phyloP scores from a whole-genome alignment of 345 rosid species.

The Zanthoxylum bungeanum region DNA sequence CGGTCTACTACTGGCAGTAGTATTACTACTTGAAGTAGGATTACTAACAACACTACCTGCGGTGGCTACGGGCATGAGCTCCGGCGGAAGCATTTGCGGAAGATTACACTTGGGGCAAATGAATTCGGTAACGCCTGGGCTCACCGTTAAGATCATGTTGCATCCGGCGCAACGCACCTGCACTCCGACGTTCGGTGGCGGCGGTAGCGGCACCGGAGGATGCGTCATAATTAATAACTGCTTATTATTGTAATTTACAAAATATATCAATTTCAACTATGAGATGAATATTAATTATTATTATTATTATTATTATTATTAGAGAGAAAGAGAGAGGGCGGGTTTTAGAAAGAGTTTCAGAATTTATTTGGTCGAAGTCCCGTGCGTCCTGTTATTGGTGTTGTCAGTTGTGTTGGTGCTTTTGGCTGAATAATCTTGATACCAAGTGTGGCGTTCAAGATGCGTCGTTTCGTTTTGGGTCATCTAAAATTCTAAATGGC shows the following conservation, averaged over 20 bases:
- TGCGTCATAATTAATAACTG: constrained; percentile 51
- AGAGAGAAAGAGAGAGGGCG: background rate
- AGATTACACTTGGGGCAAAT: constrained; percentile 81
- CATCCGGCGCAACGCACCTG: constrained; percentile 98
- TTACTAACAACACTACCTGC: background rate
- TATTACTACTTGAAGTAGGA: background rate
- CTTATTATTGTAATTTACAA: background rate
- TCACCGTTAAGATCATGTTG: constrained; percentile 70
- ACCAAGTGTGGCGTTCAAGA: constrained; percentile 3
- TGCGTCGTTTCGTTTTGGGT: background rate
- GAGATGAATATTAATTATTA: background rate
- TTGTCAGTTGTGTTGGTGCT: background rate
- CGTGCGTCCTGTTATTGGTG: too few relatives aligned
- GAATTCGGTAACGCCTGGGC: constrained; percentile 68
- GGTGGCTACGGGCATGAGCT: constrained; percentile 50
- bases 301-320: background rate
- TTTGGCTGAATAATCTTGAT: background rate
- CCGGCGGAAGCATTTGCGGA: constrained; percentile 97
- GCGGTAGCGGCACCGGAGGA: constrained; percentile 64
- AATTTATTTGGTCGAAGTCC: background rate
- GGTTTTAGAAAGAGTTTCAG: background rate
- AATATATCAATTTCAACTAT: too few relatives aligned
- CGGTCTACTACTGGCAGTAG: background rate
- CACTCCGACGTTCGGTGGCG: constrained; percentile 48
- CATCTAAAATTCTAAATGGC: background rate